These are phyloP conservation scores for Blastomyces gilchristii DNA, from an alignment of 2,329 filamentous ascomycete genomes.

Conservation along the genomic window DNA sequence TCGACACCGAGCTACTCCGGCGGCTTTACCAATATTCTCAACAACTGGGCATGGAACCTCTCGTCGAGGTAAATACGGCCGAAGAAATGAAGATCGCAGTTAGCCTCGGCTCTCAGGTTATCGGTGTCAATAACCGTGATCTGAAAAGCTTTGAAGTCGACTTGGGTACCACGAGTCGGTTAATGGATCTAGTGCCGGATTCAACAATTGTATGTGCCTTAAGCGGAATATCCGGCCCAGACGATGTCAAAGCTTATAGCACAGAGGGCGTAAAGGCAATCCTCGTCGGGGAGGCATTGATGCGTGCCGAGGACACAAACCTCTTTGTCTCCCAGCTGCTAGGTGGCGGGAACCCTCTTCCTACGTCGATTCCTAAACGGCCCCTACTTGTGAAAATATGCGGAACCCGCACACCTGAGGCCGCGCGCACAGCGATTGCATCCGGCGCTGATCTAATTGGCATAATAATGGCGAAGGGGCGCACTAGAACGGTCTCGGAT, in stretches of 20 bases:
- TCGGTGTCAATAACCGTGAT: conserved; percentile 96
- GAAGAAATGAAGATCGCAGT: conserved; percentile 88
- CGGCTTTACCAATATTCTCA: conserved; percentile 79
- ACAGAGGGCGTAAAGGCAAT: conserved; percentile 86
- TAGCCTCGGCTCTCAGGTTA: conserved; percentile 75
- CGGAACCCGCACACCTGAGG: conserved; percentile 74
- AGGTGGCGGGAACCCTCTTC: conserved; percentile 38
- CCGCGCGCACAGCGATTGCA: conserved; percentile 67
- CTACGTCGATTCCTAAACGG: conserved; percentile 16
- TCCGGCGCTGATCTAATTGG: conserved; percentile 86
- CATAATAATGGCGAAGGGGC: conserved; percentile 77
- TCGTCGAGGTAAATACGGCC: conserved; percentile 91
- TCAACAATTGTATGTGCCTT: conserved; percentile 85
- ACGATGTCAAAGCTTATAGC: conserved; percentile 80
- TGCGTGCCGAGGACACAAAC: conserved; percentile 76
- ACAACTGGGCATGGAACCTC: conserved; percentile 88
- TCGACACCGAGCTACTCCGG: conserved; percentile 62
- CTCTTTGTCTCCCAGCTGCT: conserved; percentile 78
- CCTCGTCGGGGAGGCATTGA: conserved; percentile 88
- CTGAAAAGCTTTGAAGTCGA: conserved; percentile 96
- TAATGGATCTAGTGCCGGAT: conserved; percentile 77
- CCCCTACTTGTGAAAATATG: conserved; percentile 82
- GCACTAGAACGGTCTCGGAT: conserved; percentile 67
- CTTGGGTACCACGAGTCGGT: conserved; percentile 75
- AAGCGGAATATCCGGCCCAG: conserved; percentile 80